A percentile compares a stretch with the other conserved stretches of the same genome.
phyloP scores from a whole-genome alignment of 129 eudicot genomes.

The Lactuca sativa region DNA sequence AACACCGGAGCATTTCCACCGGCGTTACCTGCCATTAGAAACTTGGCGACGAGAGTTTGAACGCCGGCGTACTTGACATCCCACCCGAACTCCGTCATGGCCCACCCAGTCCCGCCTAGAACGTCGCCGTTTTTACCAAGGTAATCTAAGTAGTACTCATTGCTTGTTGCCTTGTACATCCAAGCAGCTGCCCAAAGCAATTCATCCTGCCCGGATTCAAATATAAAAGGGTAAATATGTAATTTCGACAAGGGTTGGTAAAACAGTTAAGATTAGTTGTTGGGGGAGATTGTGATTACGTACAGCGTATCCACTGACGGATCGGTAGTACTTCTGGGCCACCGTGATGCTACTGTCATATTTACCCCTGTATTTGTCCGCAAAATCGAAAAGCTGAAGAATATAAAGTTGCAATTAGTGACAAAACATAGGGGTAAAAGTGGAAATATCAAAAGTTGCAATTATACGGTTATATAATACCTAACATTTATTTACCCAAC shows the following conservation, averaged over 20 bases:
- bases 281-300: constrained; percentile 31
- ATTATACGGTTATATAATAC: constrained; percentile 1
- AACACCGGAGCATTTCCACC: constrained; percentile 57
- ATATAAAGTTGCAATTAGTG: constrained; percentile 11
- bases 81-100: constrained; percentile 97
- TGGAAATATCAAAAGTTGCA: not conserved
- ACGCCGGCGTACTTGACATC: constrained; percentile 98
- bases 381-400: constrained; percentile 72
- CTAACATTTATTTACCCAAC: constrained; percentile 15
- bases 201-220: constrained; percentile 50
- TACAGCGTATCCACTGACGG: constrained; percentile 73
- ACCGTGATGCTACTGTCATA: constrained; percentile 57
- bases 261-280: constrained; percentile 16
- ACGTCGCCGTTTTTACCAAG: constrained; percentile 74
- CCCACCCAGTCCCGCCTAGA: constrained; percentile 97
- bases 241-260: not conserved
- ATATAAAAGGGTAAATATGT: constrained; percentile 20
- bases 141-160: constrained; percentile 74
- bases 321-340: constrained; percentile 66
- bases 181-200: constrained; percentile 84
- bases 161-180: constrained; percentile 88
- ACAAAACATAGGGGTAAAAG: constrained; percentile 13
- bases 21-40: constrained; percentile 81
- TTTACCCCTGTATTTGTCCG: constrained; percentile 70
- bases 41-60: constrained; percentile 89